Base-by-base conservation (phyloP, 495 filamentous ascomycete genomes). In the Aspergillus wentii region DNA sequence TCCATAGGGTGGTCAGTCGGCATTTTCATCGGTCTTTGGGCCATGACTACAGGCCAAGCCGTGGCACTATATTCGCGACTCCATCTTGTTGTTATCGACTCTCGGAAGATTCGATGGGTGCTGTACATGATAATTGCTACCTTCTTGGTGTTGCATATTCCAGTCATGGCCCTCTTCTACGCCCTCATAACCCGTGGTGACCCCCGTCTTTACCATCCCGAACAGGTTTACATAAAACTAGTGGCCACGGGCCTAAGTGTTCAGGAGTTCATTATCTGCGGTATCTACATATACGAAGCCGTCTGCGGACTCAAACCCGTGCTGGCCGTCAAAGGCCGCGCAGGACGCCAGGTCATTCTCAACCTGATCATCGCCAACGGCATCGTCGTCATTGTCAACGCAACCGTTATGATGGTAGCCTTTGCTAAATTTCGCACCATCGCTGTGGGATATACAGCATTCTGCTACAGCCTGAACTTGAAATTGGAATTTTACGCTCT, bases 401-500 rank as follows among this genome's bases (percentile, higher is more conserved):
- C 52, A 1, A 23, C 48, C 4, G 41, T 64, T 8, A 17, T 78
- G 4, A 40, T 38, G 0, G 30, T 52, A 16, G 62, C 72, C 29
- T 71, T 54, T 41, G 34, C 54, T 5, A 48, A 59, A 28, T 30
- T 55, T 7, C 67, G 60, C 27, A 40, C 52, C 17, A 51, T 74
- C 18, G 56, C 74, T 38, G 62, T 63, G 6, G 58, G 59, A 23
- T 62, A 60, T 45, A 71, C 70, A 40, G 46, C 49, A 4, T 42
- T 70, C 21, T 48, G 65, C 1, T 74, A 71, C 48, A 72, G 68
- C 49, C 40, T 76, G 23, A 79, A 79, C 49, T 48, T 77, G 25
- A 70, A 68, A 37, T 44, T 74, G 39, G 74, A 79, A 46, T 71
- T 73, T 39, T 58, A 48, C 25, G 58, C 76, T 17, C 63, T 78